Percentiles rank a stretch among this genome's conserved stretches.
Evolutionary conservation across 148 eudicot genomes (phyloP).

Genomic region (Nyssa sinensis): DNA sequence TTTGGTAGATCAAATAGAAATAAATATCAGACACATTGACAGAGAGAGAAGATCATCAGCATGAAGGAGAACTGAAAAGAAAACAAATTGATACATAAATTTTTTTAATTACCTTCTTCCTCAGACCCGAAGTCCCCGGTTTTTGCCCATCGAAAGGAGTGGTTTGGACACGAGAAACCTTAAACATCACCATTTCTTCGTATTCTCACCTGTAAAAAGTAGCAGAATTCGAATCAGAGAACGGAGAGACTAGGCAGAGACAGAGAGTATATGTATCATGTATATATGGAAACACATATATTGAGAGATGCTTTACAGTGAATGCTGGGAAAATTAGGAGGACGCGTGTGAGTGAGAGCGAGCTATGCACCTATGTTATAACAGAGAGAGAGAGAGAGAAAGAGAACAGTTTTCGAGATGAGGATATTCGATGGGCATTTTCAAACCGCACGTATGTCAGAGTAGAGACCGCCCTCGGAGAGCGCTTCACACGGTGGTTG

Average conservation of each 20-base stretch:
- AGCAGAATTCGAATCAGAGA: not conserved
- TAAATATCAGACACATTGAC: not conserved
- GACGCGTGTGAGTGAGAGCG: too few relatives aligned
- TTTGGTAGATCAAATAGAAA: not conserved
- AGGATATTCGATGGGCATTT: not conserved
- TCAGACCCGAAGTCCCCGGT: conserved; percentile 91
- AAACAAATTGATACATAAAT: not conserved
- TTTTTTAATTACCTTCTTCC: conserved; percentile 51
- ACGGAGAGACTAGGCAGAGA: not conserved
- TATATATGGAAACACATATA: too few relatives aligned
- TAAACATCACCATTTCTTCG: conserved; percentile 61
- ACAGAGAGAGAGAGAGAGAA: not conserved
- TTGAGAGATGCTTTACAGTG: not conserved
- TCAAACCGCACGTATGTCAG: conserved; percentile 13
- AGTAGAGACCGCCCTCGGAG: not conserved
- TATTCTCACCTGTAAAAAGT: not conserved
- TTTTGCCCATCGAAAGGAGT: conserved; percentile 82
- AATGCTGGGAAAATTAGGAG: conserved; percentile 1
- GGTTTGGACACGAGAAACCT: conserved; percentile 57
- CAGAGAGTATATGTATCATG: too few relatives aligned
- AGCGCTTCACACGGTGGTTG: conserved; percentile 3
- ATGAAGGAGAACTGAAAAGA: not conserved
- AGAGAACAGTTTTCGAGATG: too few relatives aligned
- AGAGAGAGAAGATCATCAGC: not conserved
- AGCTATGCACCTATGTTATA: too few relatives aligned